Evolutionary conservation across 257 asterid species (phyloP).

Genomic region (Capsicum chinense): DNA sequence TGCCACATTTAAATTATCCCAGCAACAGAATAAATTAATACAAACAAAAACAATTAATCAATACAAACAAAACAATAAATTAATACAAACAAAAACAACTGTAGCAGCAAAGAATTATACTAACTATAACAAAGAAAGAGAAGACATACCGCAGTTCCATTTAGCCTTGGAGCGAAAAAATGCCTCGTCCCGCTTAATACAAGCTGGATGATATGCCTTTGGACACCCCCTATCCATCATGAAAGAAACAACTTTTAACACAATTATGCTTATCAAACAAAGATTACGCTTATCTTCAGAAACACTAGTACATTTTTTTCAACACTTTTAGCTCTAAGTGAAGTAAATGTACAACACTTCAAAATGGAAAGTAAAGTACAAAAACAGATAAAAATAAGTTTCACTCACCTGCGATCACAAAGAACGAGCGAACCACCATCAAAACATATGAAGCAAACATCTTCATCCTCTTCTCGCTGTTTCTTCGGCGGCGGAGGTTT

Average conservation of each 20-base stretch:
- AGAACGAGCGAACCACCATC: constrained; percentile 94
- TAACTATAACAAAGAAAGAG: neutral
- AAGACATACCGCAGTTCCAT: constrained; percentile 75
- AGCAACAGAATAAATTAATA: neutral
- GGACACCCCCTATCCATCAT: constrained; percentile 84
- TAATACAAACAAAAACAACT: neutral
- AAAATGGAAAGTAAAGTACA: neutral
- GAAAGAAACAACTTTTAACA: constrained; percentile 30
- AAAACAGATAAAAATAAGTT: constrained; percentile 7
- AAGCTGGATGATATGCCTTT: constrained; percentile 93
- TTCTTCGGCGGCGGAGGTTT: constrained; percentile 55
- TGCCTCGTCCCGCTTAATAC: constrained; percentile 89
- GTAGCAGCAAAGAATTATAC: constrained; percentile 17
- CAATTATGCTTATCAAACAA: constrained; percentile 26
- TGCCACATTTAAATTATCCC: neutral
- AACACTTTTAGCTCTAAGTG: neutral
- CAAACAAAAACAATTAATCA: neutral
- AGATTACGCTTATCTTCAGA: neutral
- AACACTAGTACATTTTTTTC: neutral
- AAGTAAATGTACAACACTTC: constrained; percentile 1
- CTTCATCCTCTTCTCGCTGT: constrained; percentile 65
- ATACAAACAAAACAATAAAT: neutral
- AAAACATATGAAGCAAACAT: constrained; percentile 94
- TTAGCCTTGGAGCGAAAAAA: constrained; percentile 78
- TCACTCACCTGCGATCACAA: constrained; percentile 92